These are phyloP conservation scores for Kwoniella botswanensis DNA, from an alignment of 768 basidiomycete genomes.

Conservation along the genomic window DNA sequence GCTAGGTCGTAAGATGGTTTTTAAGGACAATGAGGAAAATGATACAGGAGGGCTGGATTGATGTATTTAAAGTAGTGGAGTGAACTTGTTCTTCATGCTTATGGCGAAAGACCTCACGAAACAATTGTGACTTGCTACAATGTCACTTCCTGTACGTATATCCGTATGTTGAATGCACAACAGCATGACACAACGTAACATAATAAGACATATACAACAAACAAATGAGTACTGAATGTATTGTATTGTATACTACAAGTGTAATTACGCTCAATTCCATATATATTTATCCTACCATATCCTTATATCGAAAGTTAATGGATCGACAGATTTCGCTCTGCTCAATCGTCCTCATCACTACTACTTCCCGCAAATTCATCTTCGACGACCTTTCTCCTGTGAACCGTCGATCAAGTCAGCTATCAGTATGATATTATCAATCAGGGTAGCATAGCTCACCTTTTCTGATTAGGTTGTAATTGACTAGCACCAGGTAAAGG, in stretches of 20 bases:
- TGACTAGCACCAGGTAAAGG: constrained; percentile 23
- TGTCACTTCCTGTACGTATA: no score
- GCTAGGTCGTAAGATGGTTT: background rate
- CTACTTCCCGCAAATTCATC: constrained; percentile 49
- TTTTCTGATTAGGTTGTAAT: constrained; percentile 33
- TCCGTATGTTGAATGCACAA: background rate
- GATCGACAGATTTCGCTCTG: no score
- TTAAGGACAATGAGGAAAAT: background rate
- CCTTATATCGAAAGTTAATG: no score
- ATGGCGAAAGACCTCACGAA: no score
- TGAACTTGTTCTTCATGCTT: no score
- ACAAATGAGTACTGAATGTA: background rate
- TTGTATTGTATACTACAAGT: background rate
- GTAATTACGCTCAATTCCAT: no score
- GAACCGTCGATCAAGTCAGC: background rate
- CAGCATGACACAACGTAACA: background rate
- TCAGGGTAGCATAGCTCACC: constrained; percentile 13
- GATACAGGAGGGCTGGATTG: background rate
- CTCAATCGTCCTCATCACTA: constrained; percentile 32
- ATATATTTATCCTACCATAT: no score
- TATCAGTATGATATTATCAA: background rate
- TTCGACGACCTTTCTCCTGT: constrained; percentile 45
- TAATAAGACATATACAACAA: background rate
- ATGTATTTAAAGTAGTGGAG: background rate
- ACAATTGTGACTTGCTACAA: no score